Evolutionary conservation across 371 early-diverging fungal genomes (phyloP).

Genomic region (Choanephora cucurbitarum): DNA sequence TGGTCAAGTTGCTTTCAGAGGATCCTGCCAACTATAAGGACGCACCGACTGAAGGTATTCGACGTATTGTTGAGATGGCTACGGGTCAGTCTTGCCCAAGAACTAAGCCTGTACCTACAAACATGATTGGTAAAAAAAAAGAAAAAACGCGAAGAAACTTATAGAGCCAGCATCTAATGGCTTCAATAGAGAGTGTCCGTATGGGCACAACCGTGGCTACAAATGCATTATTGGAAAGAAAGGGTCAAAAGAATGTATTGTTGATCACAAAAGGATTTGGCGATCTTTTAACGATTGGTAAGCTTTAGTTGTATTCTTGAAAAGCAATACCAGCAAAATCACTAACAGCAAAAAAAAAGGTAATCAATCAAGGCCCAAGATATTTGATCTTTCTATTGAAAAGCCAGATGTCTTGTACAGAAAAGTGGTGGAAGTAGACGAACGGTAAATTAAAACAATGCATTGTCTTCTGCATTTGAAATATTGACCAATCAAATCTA

Average conservation of each 20-base stretch:
- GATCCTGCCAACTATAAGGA: constrained; percentile 92
- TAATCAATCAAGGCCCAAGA: constrained; percentile 91
- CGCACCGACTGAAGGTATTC: constrained; percentile 93
- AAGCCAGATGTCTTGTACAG: constrained; percentile 87
- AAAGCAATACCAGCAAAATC: no score
- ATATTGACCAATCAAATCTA: constrained; percentile 9
- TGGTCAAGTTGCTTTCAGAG: constrained; percentile 86
- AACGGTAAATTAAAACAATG: constrained; percentile 54
- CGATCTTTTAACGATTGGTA: constrained; percentile 69
- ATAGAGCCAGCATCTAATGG: not conserved
- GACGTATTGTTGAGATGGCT: constrained; percentile 84
- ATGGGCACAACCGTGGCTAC: constrained; percentile 99
- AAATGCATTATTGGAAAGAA: constrained; percentile 89
- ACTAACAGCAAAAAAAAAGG: no score
- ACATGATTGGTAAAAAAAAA: constrained; percentile 64
- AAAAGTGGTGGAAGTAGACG: constrained; percentile 86
- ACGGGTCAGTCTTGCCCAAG: constrained; percentile 76
- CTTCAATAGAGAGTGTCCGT: constrained; percentile 84
- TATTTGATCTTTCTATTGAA: constrained; percentile 88
- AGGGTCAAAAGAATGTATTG: constrained; percentile 87
- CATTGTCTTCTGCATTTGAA: not conserved
- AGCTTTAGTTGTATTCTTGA: not conserved
- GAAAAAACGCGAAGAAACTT: not conserved
- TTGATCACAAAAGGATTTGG: constrained; percentile 92
- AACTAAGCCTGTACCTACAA: constrained; percentile 74